Percentiles rank a stretch among this genome's conserved stretches.
These are phyloP conservation scores for Sinapis alba DNA, from an alignment of 441 rosid species.

Conservation along the genomic window DNA sequence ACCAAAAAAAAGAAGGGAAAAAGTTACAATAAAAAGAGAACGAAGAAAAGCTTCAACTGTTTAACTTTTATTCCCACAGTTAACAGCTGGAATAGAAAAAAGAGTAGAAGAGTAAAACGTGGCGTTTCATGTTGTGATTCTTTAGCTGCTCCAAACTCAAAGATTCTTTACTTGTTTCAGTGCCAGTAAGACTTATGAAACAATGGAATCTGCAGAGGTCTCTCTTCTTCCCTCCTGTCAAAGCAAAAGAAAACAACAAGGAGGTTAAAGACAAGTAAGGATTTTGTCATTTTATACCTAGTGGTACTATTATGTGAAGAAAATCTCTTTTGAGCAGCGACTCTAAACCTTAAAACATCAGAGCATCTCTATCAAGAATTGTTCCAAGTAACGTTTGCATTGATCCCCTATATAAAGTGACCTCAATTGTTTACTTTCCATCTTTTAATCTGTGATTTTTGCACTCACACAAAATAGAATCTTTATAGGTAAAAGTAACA, in stretches of 20 bases:
- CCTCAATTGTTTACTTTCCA: conserved; percentile 8
- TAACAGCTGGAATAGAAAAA: background rate
- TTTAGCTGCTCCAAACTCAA: conserved; percentile 23
- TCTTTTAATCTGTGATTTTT: conserved; percentile 23
- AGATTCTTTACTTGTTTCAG: conserved; percentile 22
- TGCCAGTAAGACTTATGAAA: conserved; percentile 3
- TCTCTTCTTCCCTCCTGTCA: conserved; percentile 12
- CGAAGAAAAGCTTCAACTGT: conserved; percentile 9
- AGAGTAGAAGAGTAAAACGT: background rate
- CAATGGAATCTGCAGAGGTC: background rate
- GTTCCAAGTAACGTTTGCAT: conserved; percentile 27
- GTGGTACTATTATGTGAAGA: conserved; percentile 3
- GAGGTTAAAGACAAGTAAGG: conserved; percentile 10
- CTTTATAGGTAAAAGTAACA: conserved; percentile 1
- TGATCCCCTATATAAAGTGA: conserved; percentile 19
- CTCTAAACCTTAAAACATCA: conserved; percentile 30
- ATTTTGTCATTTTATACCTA: background rate
- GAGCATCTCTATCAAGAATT: conserved; percentile 18
- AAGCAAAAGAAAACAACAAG: conserved; percentile 5
- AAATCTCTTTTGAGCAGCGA: conserved; percentile 26
- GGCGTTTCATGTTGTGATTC: conserved; percentile 12
- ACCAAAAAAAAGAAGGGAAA: background rate
- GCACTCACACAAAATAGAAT: conserved; percentile 25
- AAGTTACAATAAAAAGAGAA: background rate
- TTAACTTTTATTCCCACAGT: conserved; percentile 9